A percentile compares a stretch with the other conserved stretches of the same genome.
Conservation (phyloP, 2,329 filamentous ascomycete genomes). For the Phyllosticta citribraziliensis region DNA sequence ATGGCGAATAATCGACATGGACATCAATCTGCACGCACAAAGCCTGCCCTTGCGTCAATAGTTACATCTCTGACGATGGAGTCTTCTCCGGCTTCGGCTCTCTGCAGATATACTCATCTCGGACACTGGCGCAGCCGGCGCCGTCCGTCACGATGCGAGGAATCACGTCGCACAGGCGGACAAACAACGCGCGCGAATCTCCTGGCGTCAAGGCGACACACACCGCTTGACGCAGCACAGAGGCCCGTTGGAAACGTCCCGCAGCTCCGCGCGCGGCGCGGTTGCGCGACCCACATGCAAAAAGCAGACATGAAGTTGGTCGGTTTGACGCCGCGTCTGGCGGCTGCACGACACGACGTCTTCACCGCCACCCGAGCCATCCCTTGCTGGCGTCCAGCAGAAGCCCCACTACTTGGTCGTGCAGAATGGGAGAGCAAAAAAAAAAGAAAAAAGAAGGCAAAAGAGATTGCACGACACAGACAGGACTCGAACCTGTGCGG, state of each 20-base stretch:
- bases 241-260: background rate
- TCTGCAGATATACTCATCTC: background rate
- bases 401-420: background rate
- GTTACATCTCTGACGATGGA: background rate
- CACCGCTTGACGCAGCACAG: background rate
- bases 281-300: background rate
- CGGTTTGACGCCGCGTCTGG: background rate
- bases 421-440: background rate
- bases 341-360: background rate
- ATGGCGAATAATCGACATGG: too few species aligned
- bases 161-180: background rate
- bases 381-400: background rate
- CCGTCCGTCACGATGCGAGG: background rate
- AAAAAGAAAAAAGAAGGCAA: background rate
- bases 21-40: background rate
- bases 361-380: background rate
- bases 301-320: background rate
- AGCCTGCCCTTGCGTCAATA: background rate
- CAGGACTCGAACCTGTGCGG: conserved; percentile 15
- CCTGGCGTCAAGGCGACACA: background rate
- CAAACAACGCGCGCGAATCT: background rate
- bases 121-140: background rate
- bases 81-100: background rate
- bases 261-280: background rate
- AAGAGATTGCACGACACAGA: conserved; percentile 6